A percentile compares a stretch with the other conserved stretches of the same genome.
phyloP scores from a whole-genome alignment of 2,329 filamentous ascomycete species.

The Alternaria alternata region DNA sequence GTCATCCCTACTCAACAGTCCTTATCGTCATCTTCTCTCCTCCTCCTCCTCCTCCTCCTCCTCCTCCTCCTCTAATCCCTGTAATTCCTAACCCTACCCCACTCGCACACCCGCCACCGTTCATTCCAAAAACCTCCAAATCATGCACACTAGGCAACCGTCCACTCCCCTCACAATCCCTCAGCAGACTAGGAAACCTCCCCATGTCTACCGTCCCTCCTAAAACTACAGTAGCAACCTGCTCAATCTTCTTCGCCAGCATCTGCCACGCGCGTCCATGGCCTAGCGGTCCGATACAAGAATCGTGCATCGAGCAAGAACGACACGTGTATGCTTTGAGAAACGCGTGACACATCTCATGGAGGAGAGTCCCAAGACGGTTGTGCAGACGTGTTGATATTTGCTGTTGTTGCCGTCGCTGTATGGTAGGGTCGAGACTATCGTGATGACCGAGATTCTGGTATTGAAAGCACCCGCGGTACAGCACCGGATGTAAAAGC shows the following conservation, averaged over 20 bases:
- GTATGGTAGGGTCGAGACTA: not conserved
- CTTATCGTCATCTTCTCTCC: not conserved
- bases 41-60: not conserved
- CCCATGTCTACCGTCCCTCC: constrained; percentile 23
- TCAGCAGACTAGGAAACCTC: constrained; percentile 21
- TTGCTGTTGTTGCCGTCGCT: constrained; percentile 3
- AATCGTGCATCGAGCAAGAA: constrained; percentile 17
- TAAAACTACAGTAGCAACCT: constrained; percentile 23
- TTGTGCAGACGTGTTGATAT: constrained; percentile 8
- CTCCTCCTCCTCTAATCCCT: not conserved
- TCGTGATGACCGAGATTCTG: not conserved
- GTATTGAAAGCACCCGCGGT: constrained; percentile 5
- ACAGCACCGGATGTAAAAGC: constrained; percentile 20
- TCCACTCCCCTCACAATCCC: constrained; percentile 14
- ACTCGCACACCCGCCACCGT: not conserved
- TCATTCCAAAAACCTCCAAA: constrained; percentile 20
- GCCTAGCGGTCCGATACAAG: constrained; percentile 10
- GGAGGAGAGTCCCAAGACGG: constrained; percentile 24
- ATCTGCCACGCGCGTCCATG: constrained; percentile 33
- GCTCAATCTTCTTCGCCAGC: constrained; percentile 26
- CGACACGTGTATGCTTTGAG: constrained; percentile 26
- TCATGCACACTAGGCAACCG: constrained; percentile 26
- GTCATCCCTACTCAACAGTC: not conserved
- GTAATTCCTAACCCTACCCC: not conserved
- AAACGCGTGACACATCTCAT: constrained; percentile 30